Evolutionary conservation across 768 basidiomycete species (phyloP), one percentile per base, ranked within the genome.

Genomic region (Rubroboletus satanas): DNA sequence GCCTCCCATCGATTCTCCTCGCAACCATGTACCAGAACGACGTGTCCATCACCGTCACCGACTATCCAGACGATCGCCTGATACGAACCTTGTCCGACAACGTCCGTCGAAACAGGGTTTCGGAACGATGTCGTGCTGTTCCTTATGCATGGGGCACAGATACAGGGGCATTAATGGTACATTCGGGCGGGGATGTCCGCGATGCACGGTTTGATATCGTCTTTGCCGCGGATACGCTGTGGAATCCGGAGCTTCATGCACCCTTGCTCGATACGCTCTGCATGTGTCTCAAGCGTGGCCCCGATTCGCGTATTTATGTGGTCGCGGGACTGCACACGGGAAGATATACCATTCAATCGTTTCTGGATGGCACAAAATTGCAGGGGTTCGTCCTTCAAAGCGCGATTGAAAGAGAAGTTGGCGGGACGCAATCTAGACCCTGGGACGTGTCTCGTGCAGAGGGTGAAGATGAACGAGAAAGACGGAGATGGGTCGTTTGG

Each of bases 271-370:
- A 76, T 6, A 78, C 85, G 4, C 71, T 91, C 15, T 70, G 69
- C 42, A 52, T 60, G 56, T 80, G 80, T 17, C 74, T 90, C 33
- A 73, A 69, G 46, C 77, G 65, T 48, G 65, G 71, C 10, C 52
- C 69, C 2, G 57, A 72, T 37, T 73, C 88, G 31, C 79, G 86
- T 10, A 64, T 82, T 45, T 78, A 88, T 62, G 64, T 90, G n/a
- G 77, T 90, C 8, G 85, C 85, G 3, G 88, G 88, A 0, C 61
- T 91, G 49, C 89, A 91, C 61, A 90, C 88, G 0, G 90, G 88
- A 4, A 74, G 85, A 46, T 90, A 88, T 62, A 83, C 87, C 2
- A 76, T 91, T 31, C 77, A 83, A 50, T 72, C 82, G 7, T 89
- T 89, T 68, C 62, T 90, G 39, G 62, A 70, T 18, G 18, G 48